Evolutionary conservation across 2,329 filamentous ascomycete genomes (phyloP), one percentile per base, ranked within the genome.

Genomic region (Blastomyces silverae): DNA sequence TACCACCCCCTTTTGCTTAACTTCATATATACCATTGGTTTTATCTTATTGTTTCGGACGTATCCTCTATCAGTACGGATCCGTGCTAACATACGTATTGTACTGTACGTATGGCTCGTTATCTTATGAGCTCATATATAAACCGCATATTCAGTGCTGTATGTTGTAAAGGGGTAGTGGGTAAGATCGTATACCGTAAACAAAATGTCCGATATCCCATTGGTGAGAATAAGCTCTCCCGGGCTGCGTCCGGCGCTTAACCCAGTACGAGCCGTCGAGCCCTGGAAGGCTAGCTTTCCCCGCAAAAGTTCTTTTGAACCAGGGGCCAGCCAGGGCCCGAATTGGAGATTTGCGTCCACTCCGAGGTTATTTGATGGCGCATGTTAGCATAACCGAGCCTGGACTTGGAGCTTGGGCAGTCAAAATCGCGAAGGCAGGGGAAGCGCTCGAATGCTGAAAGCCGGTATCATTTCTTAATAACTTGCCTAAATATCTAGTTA

Each of bases 341-440:
- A 44, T 44, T 44, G 13, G 20, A 25, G 22, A 52, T 28, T 15
- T 25, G 5, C 52, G 17, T 7, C 52, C 52, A 34, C 52, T 55
- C 52, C 52, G 52, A 58, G 28, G 20, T 39, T 37, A 63, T 62
- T 50, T 34, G 13, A 37, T 37, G 34, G 34, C 34, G 34, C 34
- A 37, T 10, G 34, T 37, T 11, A 37, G 34, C 10, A 37, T 37
- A 37, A 37, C 34, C 34, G 34, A 37, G 34, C 8, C 34, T 37
- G 7, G 34, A 10, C 34, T 37, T 37, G 34, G 34, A 37, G 34
- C 8, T 37, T 37, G 7, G 31, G 31, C 31, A 5, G 3, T 34
- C 31, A 34, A 34, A 3, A 34, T 34, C 3, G 31, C 31, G 5
- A 34, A 1, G 31, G 6, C 31, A 34, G n/a, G n/a, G n/a, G n/a